Evolutionary conservation across 1,139 yeast species (phyloP).

Genomic region (Zygoascus meyerae): DNA sequence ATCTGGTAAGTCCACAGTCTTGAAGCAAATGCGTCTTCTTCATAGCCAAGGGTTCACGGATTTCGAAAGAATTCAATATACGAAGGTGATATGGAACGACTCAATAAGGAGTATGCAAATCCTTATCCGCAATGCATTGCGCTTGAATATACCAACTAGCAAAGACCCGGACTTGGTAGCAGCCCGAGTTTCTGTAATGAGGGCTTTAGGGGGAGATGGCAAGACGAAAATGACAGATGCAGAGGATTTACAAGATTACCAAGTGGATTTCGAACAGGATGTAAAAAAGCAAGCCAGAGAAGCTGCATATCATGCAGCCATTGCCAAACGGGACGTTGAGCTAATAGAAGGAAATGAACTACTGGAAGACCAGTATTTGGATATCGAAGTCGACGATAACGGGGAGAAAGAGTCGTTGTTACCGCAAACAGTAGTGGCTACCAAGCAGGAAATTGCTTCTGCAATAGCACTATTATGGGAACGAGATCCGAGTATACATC

Average conservation of each 20-base stretch:
- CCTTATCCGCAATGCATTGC: conserved; percentile 43
- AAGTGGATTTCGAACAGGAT: conserved; percentile 7
- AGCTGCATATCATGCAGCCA: conserved; percentile 2
- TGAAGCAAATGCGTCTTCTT: conserved; percentile 80
- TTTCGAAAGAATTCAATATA: conserved; percentile 73
- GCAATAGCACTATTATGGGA: conserved; percentile 67
- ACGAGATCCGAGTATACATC: conserved; percentile 58
- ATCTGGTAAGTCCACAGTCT: conserved; percentile 92
- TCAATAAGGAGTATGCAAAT: conserved; percentile 84
- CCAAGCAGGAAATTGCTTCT: conserved; percentile 50
- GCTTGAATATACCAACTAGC: not conserved
- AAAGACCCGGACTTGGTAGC: conserved; percentile 9
- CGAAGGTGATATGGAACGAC: conserved; percentile 94
- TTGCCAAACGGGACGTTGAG: conserved; percentile 1
- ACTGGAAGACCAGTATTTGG: conserved; percentile 3
- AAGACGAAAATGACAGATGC: conserved; percentile 13
- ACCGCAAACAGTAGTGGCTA: not conserved
- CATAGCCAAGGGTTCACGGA: conserved; percentile 83
- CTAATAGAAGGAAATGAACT: conserved; percentile 2
- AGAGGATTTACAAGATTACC: conserved; percentile 6
- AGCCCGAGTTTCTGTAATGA: conserved; percentile 13
- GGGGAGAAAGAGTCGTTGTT: conserved; percentile 8
- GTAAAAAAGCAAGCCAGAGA: conserved; percentile 9
- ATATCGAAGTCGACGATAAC: conserved; percentile 6
- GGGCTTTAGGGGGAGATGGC: conserved; percentile 15